Percentiles rank a stretch among this genome's conserved stretches.
phyloP scores from a whole-genome alignment of 306 rosid species.

The Rosa rugosa region DNA sequence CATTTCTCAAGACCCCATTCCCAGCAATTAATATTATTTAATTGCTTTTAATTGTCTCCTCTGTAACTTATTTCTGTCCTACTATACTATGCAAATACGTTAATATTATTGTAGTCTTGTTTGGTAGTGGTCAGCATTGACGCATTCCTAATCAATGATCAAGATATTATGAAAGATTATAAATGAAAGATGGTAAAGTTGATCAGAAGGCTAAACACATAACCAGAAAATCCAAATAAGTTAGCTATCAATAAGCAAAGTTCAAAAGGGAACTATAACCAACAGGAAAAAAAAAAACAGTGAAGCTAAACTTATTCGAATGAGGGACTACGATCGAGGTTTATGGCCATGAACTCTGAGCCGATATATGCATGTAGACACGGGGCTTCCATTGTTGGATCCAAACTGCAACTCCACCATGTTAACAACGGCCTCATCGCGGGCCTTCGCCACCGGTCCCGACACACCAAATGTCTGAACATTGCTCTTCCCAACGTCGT shows the following conservation, averaged over 20 bases:
- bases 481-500: background rate
- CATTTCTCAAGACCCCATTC: too few species aligned
- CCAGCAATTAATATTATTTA: too few species aligned
- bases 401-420: background rate
- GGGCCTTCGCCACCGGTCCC: background rate
- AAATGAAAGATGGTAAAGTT: too few species aligned
- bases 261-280: background rate
- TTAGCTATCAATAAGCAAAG: background rate
- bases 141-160: too few species aligned
- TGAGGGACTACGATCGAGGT: background rate
- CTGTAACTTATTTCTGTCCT: too few species aligned
- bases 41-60: too few species aligned
- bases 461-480: background rate
- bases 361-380: background rate
- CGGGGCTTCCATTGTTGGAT: background rate
- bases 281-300: background rate
- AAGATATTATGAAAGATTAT: too few species aligned
- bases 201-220: too few species aligned
- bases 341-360: background rate
- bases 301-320: background rate
- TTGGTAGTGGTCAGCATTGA: too few species aligned
- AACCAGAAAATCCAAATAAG: too few species aligned
- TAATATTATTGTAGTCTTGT: too few species aligned
- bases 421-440: background rate
- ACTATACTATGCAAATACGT: too few species aligned